These are phyloP conservation scores for Chlamydomonas sp. DNA, from an alignment of 139 green algal species.

Conservation along the genomic window DNA sequence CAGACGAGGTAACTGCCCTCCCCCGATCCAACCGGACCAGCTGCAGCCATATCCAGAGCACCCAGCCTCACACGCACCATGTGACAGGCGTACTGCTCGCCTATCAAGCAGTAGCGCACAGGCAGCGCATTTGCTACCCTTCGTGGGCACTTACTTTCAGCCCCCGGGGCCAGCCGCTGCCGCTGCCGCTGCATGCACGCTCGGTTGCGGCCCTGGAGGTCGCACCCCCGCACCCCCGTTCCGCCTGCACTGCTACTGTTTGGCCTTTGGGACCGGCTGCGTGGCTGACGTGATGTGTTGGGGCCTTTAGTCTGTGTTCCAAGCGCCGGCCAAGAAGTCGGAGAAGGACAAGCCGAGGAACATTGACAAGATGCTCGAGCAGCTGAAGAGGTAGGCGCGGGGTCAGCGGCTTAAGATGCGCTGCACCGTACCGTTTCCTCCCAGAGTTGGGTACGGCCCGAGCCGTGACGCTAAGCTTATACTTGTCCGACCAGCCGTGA, in stretches of 20 bases:
- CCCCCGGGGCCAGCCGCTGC: too few relatives aligned
- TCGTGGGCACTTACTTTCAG: too few relatives aligned
- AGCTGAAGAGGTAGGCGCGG: slow-evolving; percentile 80
- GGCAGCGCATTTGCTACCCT: too few relatives aligned
- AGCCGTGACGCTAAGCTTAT: not conserved
- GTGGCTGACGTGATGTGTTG: not conserved
- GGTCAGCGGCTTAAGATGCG: not conserved
- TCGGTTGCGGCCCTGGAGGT: not conserved
- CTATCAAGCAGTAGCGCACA: too few relatives aligned
- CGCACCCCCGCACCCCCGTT: not conserved
- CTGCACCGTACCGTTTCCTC: not conserved
- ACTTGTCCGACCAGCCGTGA: not conserved
- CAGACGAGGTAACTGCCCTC: slow-evolving; percentile 11
- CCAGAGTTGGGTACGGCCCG: too few relatives aligned
- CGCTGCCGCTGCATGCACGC: too few relatives aligned
- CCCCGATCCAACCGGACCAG: not conserved
- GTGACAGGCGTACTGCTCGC: too few relatives aligned
- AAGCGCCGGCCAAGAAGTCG: slow-evolving; percentile 54
- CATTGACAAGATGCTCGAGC: slow-evolving; percentile 94
- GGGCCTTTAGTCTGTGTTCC: slow-evolving; percentile 56
- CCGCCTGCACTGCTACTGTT: too few relatives aligned
- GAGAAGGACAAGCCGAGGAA: slow-evolving; percentile 77
- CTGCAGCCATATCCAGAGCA: too few relatives aligned
- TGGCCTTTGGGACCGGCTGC: too few relatives aligned
- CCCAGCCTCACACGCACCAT: too few relatives aligned